Evolutionary conservation across 1,284 basidiomycete genomes (phyloP).

Genomic region (Bondarzewia mesenterica): DNA sequence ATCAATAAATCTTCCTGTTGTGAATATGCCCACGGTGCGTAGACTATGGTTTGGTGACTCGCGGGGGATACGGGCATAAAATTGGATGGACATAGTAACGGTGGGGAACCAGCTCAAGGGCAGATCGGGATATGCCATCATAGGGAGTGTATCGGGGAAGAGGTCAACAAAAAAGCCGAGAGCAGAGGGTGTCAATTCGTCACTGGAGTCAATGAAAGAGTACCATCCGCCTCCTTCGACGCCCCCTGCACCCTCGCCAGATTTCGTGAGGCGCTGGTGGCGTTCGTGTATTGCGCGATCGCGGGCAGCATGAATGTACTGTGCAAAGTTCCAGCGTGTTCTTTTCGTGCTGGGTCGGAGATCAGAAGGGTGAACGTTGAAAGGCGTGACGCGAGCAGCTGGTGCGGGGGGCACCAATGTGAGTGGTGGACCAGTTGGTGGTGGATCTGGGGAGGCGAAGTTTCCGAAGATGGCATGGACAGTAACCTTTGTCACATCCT

Average conservation of each 20-base stretch:
- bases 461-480: conserved; percentile 49
- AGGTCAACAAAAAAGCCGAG: conserved; percentile 50
- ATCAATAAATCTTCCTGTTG: conserved; percentile 38
- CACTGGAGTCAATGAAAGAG: conserved; percentile 33
- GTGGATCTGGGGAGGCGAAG: conserved; percentile 25
- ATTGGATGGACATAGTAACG: conserved; percentile 47
- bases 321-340: conserved; percentile 20
- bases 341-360: conserved; percentile 7
- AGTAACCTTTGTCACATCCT: conserved; percentile 40
- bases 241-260: conserved; percentile 36
- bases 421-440: background rate
- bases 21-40: conserved; percentile 48
- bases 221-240: conserved; percentile 52
- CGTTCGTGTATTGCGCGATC: conserved; percentile 32
- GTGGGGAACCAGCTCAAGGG: conserved; percentile 50
- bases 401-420: conserved; percentile 40
- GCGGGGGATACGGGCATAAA: conserved; percentile 47
- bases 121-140: background rate
- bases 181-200: conserved; percentile 35
- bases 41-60: conserved; percentile 27
- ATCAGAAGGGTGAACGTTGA: conserved; percentile 40
- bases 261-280: conserved; percentile 25
- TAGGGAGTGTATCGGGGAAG: conserved; percentile 22
- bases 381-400: conserved; percentile 47
- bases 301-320: conserved; percentile 27